phyloP scores from a whole-genome alignment of 2,329 filamentous ascomycete genomes.

The Periconia macrospinosa region DNA sequence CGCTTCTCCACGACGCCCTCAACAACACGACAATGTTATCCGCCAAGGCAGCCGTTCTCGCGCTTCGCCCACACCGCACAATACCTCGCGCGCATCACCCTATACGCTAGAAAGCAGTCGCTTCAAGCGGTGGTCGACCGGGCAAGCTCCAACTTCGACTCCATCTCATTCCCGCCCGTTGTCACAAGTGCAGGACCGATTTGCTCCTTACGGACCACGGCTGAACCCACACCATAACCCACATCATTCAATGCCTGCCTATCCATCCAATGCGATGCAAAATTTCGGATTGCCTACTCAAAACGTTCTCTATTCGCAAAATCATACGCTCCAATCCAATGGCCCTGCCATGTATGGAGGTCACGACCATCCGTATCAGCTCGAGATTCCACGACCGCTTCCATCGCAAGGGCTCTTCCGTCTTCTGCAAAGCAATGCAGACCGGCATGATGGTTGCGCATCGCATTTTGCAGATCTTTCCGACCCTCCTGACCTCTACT shows the following conservation, averaged over 20 bases:
- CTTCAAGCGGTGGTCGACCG: conserved; percentile 77
- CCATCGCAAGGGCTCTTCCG: conserved; percentile 74
- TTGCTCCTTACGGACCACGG: conserved; percentile 62
- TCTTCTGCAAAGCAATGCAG: conserved; percentile 74
- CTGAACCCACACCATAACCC: conserved; percentile 51
- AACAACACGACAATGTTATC: conserved; percentile 56
- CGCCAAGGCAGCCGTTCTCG: conserved; percentile 66
- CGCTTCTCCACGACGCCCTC: conserved; percentile 68
- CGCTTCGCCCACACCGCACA: conserved; percentile 71
- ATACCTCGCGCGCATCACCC: conserved; percentile 67
- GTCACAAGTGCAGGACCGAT: conserved; percentile 61
- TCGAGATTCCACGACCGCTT: conserved; percentile 59
- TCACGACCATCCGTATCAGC: conserved; percentile 55
- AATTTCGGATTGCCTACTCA: conserved; percentile 37
- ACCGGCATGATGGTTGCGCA: conserved; percentile 63
- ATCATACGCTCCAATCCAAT: conserved; percentile 59
- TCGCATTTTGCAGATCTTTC: conserved; percentile 73
- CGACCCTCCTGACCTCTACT: conserved; percentile 76
- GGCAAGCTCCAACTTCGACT: conserved; percentile 61
- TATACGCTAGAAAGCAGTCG: conserved; percentile 69
- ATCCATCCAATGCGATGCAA: conserved; percentile 34
- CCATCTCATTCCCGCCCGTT: conserved; percentile 60
- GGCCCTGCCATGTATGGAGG: conserved; percentile 49
- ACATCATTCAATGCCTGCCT: conserved; percentile 44
- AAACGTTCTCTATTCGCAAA: conserved; percentile 42